phyloP scores from a whole-genome alignment of 179 eudicot species.

The Silene vulgaris region DNA sequence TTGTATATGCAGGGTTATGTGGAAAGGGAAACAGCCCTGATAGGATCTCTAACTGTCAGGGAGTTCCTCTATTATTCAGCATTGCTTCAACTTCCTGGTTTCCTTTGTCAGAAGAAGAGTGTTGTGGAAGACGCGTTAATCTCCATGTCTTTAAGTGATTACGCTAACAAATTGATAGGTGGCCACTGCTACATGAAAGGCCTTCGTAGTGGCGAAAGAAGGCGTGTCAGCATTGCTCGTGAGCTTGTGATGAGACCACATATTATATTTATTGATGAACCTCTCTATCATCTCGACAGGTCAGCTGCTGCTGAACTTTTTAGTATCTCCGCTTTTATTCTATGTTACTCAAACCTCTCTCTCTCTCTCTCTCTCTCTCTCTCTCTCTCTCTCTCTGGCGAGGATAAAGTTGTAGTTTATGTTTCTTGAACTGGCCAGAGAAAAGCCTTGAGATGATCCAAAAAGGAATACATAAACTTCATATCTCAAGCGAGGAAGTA shows the following conservation, averaged over 20 bases:
- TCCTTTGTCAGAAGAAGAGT: slow-evolving; percentile 63
- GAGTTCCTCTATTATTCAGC: slow-evolving; percentile 96
- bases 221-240: slow-evolving; percentile 91
- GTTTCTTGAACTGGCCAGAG: too few species aligned
- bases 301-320: slow-evolving; percentile 23
- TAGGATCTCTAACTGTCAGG: slow-evolving; percentile 90
- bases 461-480: too few species aligned
- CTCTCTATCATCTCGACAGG: slow-evolving; percentile 99
- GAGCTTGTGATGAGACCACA: slow-evolving; percentile 97
- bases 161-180: slow-evolving; percentile 86
- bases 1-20: slow-evolving; percentile 68
- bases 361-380: too few species aligned
- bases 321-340: too few species aligned
- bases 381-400: too few species aligned
- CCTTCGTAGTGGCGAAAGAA: slow-evolving; percentile 85
- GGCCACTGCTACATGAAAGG: slow-evolving; percentile 98
- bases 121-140: slow-evolving; percentile 87
- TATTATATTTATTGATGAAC: slow-evolving; percentile 81
- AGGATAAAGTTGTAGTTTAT: too few species aligned
- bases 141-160: slow-evolving; percentile 91
- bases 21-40: slow-evolving; percentile 78
- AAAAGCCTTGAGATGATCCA: too few species aligned
- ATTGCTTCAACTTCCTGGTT: slow-evolving; percentile 94
- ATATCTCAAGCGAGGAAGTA: too few species aligned
- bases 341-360: too few species aligned